phyloP scores from a whole-genome alignment of 169 alveolate genomes.

The Theileria orientalis region DNA sequence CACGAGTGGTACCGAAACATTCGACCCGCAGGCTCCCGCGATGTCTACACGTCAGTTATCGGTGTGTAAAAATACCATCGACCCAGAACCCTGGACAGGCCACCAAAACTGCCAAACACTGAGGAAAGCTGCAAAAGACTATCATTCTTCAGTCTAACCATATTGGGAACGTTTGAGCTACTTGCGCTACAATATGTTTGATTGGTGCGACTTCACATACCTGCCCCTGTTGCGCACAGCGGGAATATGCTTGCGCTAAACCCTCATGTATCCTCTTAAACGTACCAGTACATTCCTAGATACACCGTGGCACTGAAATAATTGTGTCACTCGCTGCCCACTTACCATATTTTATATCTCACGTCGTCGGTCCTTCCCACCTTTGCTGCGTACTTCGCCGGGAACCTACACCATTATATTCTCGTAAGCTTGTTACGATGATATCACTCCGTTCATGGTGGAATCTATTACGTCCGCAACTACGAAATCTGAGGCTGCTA shows the following conservation, averaged over 20 bases:
- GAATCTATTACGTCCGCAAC: conserved; percentile 82
- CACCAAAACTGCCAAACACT: conserved; percentile 79
- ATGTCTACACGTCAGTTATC: background rate
- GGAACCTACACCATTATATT: conserved; percentile 59
- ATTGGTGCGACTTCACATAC: conserved; percentile 43
- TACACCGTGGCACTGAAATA: conserved; percentile 78
- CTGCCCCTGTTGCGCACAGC: conserved; percentile 79
- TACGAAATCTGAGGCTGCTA: conserved; percentile 79
- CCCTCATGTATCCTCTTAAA: background rate
- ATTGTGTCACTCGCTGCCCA: background rate
- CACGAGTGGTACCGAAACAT: conserved; percentile 3
- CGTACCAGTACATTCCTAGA: conserved; percentile 77
- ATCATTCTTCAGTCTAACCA: conserved; percentile 1
- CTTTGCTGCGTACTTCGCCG: conserved; percentile 81
- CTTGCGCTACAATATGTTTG: conserved; percentile 30
- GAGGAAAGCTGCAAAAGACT: conserved; percentile 76
- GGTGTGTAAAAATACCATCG: conserved; percentile 61
- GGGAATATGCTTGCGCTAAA: conserved; percentile 80
- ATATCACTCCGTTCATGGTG: conserved; percentile 78
- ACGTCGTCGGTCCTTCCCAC: conserved; percentile 80
- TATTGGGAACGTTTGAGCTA: conserved; percentile 50
- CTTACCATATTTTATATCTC: conserved; percentile 71
- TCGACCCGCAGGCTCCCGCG: background rate
- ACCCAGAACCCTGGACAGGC: conserved; percentile 88
- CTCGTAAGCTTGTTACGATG: conserved; percentile 41